These are phyloP conservation scores for Pisolithus albus DNA, from an alignment of 768 basidiomycete genomes.

Conservation along the genomic window DNA sequence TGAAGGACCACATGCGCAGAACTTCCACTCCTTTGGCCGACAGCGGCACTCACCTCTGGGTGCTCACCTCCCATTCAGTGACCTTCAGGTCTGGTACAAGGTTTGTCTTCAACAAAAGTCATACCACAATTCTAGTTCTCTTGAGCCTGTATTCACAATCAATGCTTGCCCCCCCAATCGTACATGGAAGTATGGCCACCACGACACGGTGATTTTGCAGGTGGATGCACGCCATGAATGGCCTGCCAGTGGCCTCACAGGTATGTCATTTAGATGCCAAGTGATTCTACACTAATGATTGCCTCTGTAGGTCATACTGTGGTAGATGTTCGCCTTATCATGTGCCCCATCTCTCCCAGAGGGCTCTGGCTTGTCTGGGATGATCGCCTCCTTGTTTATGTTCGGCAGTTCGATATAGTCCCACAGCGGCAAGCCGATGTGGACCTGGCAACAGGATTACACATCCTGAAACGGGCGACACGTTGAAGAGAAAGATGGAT, in stretches of 20 bases:
- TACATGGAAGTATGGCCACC: constrained; percentile 16
- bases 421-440: constrained; percentile 7
- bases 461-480: constrained; percentile 15
- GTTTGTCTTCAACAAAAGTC: constrained; percentile 19
- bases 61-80: constrained; percentile 17
- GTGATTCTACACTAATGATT: not conserved
- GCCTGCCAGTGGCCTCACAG: constrained; percentile 4
- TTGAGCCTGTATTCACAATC: constrained; percentile 5
- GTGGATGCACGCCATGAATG: no score
- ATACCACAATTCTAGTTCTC: constrained; percentile 6
- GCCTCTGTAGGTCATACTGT: constrained; percentile 7
- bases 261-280: not conserved
- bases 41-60: not conserved
- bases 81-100: constrained; percentile 25
- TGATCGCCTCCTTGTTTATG: constrained; percentile 19
- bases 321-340: constrained; percentile 12
- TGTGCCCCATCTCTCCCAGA: constrained; percentile 5
- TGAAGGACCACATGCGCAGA: not conserved
- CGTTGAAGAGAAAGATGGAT: no score
- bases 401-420: constrained; percentile 19
- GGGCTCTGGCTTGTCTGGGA: not conserved
- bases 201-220: constrained; percentile 12
- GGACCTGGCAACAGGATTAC: constrained; percentile 15
- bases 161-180: constrained; percentile 14
- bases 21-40: constrained; percentile 2